Conservation (phyloP, 306 rosid species). For the Hippophae gyantsensis region DNA sequence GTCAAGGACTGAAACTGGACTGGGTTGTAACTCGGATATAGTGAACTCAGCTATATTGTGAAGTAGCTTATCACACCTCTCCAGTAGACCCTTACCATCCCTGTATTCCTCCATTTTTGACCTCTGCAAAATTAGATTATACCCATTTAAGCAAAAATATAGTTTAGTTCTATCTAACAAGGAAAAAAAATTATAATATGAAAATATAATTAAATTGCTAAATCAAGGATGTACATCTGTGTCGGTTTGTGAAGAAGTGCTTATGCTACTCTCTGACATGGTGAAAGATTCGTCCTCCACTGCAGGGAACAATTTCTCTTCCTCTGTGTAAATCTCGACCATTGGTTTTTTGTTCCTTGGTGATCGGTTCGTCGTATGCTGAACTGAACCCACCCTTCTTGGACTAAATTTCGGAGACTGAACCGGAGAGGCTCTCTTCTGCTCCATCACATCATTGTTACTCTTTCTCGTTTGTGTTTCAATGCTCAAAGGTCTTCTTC, state of each 20-base stretch:
- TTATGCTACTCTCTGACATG: conserved; percentile 61
- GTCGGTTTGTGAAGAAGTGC: conserved; percentile 56
- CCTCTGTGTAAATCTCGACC: conserved; percentile 20
- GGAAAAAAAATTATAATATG: too few species aligned
- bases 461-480: conserved; percentile 37
- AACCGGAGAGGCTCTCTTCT: conserved; percentile 58
- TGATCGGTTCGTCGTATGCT: conserved; percentile 34
- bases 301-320: conserved; percentile 18
- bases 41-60: conserved; percentile 75
- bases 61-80: conserved; percentile 81
- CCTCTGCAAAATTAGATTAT: conserved; percentile 28
- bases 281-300: conserved; percentile 68
- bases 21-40: conserved; percentile 73
- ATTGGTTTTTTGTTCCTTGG: conserved; percentile 43
- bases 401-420: conserved; percentile 47
- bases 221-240: conserved; percentile 43
- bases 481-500: conserved; percentile 31
- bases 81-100: conserved; percentile 61
- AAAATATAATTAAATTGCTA: neutral
- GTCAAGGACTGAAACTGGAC: conserved; percentile 94
- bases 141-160: too few species aligned
- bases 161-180: neutral
- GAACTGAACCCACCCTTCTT: conserved; percentile 33
- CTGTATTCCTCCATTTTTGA: conserved; percentile 48
- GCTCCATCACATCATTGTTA: conserved; percentile 31